phyloP scores from a whole-genome alignment of 306 rosid genomes.

The Fagus crenata region DNA sequence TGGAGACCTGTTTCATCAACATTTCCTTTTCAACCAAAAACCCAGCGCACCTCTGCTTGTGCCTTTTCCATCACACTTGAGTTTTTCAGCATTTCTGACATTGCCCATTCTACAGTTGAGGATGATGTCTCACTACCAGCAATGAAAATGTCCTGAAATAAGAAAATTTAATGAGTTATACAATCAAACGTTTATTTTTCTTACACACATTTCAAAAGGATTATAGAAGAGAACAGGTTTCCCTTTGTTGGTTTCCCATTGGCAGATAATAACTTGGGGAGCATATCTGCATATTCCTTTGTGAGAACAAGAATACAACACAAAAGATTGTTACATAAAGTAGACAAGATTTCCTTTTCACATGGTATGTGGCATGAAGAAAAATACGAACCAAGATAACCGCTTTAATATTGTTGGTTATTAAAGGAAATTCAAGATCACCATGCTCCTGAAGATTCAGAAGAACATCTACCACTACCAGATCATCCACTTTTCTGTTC shows the following conservation, averaged over 20 bases:
- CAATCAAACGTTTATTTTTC: too few species aligned
- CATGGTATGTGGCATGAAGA: too few species aligned
- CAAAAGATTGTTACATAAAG: too few species aligned
- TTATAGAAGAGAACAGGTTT: too few species aligned
- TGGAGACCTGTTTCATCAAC: conserved; percentile 5
- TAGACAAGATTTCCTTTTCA: too few species aligned
- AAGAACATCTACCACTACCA: conserved; percentile 25
- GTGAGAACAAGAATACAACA: too few species aligned
- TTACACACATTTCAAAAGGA: too few species aligned
- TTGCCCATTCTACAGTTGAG: conserved; percentile 36
- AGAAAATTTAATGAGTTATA: not conserved
- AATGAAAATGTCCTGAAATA: conserved; percentile 21
- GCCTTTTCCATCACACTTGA: conserved; percentile 17
- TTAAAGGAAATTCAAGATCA: not conserved
- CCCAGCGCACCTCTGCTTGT: conserved; percentile 5
- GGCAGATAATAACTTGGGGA: too few species aligned
- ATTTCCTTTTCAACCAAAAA: not conserved
- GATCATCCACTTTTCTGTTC: not conserved
- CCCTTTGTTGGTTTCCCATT: too few species aligned
- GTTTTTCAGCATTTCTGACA: conserved; percentile 33
- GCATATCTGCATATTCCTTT: too few species aligned
- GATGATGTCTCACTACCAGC: conserved; percentile 45
- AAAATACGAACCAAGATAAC: not conserved
- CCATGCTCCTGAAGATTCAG: conserved; percentile 5
- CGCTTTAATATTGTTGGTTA: conserved; percentile 20